Evolutionary conservation across 805 yeast genomes (phyloP).

Genomic region (Wickerhamiella alocasiicola): DNA sequence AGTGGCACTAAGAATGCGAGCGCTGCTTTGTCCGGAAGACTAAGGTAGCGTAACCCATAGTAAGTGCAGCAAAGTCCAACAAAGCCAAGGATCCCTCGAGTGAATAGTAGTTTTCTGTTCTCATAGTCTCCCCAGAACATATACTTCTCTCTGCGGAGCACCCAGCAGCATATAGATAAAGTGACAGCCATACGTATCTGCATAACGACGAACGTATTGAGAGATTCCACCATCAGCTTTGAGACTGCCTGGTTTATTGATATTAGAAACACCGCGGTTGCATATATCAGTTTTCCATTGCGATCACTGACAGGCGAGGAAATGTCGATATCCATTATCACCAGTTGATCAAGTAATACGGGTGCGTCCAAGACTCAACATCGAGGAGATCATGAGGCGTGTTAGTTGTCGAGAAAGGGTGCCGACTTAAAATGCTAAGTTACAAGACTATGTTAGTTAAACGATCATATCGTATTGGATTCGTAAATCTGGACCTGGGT

Average conservation of each 20-base stretch:
- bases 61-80: slow-evolving; percentile 72
- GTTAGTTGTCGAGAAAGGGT: too few relatives aligned
- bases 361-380: too few relatives aligned
- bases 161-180: slow-evolving; percentile 41
- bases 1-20: slow-evolving; percentile 70
- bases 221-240: slow-evolving; percentile 16
- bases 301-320: too few relatives aligned
- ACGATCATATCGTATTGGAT: too few relatives aligned
- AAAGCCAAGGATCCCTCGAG: slow-evolving; percentile 65
- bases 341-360: too few relatives aligned
- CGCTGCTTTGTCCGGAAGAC: slow-evolving; percentile 73
- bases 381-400: too few relatives aligned
- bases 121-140: slow-evolving; percentile 61
- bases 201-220: slow-evolving; percentile 33
- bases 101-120: slow-evolving; percentile 38
- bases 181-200: slow-evolving; percentile 71
- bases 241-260: slow-evolving; percentile 19
- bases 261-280: slow-evolving; percentile 17
- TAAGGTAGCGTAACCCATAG: slow-evolving; percentile 57
- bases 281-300: neutral
- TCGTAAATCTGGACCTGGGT: too few relatives aligned
- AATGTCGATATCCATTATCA: too few relatives aligned
- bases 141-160: slow-evolving; percentile 44
- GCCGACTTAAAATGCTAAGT: too few relatives aligned
- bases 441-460: too few relatives aligned